These are phyloP conservation scores for Ascodesmis nigricans DNA, from an alignment of 495 filamentous ascomycete species.

Conservation along the genomic window DNA sequence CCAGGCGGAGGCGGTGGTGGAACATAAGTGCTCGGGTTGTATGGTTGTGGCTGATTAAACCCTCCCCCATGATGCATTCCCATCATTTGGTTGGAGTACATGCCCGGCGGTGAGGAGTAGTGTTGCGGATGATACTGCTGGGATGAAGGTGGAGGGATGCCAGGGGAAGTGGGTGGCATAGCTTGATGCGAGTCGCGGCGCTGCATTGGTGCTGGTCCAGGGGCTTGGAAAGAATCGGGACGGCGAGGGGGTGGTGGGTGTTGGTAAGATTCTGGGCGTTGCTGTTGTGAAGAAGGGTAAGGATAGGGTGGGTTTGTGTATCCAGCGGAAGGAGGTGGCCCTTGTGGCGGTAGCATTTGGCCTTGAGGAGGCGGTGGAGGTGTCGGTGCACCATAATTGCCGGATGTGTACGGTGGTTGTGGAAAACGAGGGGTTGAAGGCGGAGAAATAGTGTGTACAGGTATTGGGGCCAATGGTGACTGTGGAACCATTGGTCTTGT, in stretches of 20 bases:
- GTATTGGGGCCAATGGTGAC: slow-evolving; percentile 24
- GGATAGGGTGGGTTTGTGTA: no score
- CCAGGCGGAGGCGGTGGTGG: slow-evolving; percentile 78
- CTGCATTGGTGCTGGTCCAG: slow-evolving; percentile 24
- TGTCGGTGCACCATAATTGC: slow-evolving; percentile 20
- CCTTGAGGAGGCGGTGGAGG: slow-evolving; percentile 24
- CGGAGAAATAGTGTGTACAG: slow-evolving; percentile 26
- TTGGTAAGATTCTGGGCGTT: slow-evolving; percentile 20
- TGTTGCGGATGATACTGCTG: slow-evolving; percentile 24
- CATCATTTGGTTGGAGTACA: slow-evolving; percentile 14
- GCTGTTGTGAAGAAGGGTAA: no score
- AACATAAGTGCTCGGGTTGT: slow-evolving; percentile 60
- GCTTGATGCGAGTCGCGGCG: slow-evolving; percentile 25
- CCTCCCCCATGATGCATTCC: no score
- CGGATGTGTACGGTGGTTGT: slow-evolving; percentile 23
- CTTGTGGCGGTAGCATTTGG: slow-evolving; percentile 23
- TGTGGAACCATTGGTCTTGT: slow-evolving; percentile 28
- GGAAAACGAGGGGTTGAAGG: slow-evolving; percentile 26
- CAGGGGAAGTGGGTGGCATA: slow-evolving; percentile 32
- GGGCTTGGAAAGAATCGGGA: no score
- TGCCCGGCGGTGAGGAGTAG: slow-evolving; percentile 13
- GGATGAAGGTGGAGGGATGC: slow-evolving; percentile 14
- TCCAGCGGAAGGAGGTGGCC: slow-evolving; percentile 22
- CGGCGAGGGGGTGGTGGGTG: no score
- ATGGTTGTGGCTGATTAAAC: slow-evolving; percentile 21